Evolutionary conservation across 768 basidiomycete genomes (phyloP), one percentile per base, ranked within the genome.

Genomic region (Clavaria fumosa): DNA sequence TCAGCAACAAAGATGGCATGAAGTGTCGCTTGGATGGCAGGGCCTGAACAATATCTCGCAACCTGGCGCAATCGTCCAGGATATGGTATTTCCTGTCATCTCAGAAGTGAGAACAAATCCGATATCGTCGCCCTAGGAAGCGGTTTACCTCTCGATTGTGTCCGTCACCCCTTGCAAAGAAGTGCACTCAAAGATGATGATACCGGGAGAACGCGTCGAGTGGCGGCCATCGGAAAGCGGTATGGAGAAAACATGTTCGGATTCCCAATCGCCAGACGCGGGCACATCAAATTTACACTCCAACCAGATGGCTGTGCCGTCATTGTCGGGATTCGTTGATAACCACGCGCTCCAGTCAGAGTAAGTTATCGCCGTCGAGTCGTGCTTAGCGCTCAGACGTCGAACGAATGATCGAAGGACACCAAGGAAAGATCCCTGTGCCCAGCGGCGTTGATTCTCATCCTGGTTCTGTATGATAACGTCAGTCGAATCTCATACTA

Each of bases 271-370:
- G 2, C 79, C 79, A 2, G 76, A 76, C 4, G 58, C 52, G 0
- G 77, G 76, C 9, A 82, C 64, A 44, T 75, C 64, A 42, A 85
- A 83, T 53, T 86, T 86, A 45, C 65, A 64, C 48, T 83, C 75
- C 28, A 84, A 47, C 82, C 82, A 85, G 26, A 83, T 81, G 3
- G 80, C 79, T 5, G 81, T 84, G 14, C 69, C 71, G 47, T 83
- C 79, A 45, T 64, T 72, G 40, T 74, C 74, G 9, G 72, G 69
- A 48, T 84, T 83, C 47, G 72, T 61, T 2, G 81, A 80, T n/a
- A 85, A 50, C 82, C 81, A 84, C 26, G 72, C 53, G 18, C 65
- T 62, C 76, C 78, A 83, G n/a, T n/a, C n/a, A n/a, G n/a, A n/a
- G n/a, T n/a, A n/a, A n/a, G n/a, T n/a, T n/a, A n/a, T n/a, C 5